Conservation (phyloP, 352 stramenopile species). For the Globisporangium viniferum region DNA sequence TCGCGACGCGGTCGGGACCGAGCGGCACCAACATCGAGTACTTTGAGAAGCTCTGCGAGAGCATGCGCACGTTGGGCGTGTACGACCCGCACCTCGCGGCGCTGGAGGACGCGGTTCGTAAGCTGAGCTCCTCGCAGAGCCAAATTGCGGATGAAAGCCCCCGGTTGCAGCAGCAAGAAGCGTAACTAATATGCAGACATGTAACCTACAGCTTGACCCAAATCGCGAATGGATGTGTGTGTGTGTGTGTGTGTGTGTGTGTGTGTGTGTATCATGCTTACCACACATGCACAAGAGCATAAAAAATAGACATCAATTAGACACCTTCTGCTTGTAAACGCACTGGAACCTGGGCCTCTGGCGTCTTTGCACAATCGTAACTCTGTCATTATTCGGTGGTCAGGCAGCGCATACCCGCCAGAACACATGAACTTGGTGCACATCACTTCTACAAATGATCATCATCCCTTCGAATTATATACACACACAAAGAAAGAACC, state of each 20-base stretch:
- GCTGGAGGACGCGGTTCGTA: constrained; percentile 66
- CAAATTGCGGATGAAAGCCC: background rate
- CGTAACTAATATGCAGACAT: background rate
- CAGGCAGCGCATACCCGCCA: background rate
- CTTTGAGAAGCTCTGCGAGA: constrained; percentile 77
- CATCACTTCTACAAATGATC: background rate
- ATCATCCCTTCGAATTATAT: background rate
- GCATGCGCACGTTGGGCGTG: constrained; percentile 76
- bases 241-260: no score
- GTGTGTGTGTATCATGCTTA: background rate
- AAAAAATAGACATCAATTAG: no score
- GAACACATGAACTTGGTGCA: background rate
- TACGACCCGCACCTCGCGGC: constrained; percentile 70
- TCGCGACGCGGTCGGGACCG: constrained; percentile 62
- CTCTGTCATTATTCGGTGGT: background rate
- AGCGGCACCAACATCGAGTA: constrained; percentile 87
- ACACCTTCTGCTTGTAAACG: background rate
- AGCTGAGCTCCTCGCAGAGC: constrained; percentile 22
- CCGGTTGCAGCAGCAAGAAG: background rate
- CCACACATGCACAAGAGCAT: no score
- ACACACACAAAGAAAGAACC: background rate
- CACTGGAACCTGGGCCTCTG: background rate
- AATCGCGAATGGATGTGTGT: no score
- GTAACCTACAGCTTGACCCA: background rate
- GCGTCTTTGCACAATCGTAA: background rate